phyloP scores from a whole-genome alignment of 73 alveolate genomes.

The Tetrahymena thermophila region DNA sequence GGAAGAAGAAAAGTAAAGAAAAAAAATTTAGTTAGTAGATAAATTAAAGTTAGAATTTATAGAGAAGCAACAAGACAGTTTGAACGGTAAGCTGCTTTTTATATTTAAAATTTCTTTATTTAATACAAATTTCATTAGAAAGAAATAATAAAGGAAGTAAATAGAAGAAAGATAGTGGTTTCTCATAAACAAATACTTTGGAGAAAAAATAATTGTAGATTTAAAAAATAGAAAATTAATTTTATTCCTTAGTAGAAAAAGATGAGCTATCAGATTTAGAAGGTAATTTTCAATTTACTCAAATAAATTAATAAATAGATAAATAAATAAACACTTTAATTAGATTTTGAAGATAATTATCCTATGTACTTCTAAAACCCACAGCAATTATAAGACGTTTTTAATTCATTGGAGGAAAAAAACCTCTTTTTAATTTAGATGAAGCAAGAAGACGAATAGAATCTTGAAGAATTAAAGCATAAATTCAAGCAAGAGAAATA shows the following conservation, averaged over 20 bases:
- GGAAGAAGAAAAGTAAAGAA: conserved; percentile 33
- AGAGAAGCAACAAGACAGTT: not conserved
- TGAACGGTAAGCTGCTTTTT: not conserved
- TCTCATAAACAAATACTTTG: not conserved
- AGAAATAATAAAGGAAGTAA: not conserved
- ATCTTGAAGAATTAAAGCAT: conserved; percentile 32
- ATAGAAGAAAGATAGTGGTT: not conserved
- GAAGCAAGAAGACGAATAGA: conserved; percentile 33
- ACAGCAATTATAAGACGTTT: conserved; percentile 17
- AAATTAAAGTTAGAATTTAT: conserved; percentile 8
- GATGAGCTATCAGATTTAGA: not conserved
- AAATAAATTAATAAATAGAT: not conserved
- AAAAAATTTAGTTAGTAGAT: not conserved
- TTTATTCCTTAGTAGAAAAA: not conserved
- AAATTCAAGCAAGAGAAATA: not conserved
- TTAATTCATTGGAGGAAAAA: conserved; percentile 29
- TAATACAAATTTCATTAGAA: not conserved
- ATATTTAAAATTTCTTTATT: not conserved
- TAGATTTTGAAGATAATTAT: conserved; percentile 40
- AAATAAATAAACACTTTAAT: not conserved
- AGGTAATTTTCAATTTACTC: not conserved
- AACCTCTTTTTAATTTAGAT: conserved; percentile 31
- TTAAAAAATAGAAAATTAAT: not conserved
- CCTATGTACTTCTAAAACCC: conserved; percentile 39
- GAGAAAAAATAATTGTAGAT: not conserved